A percentile compares a stretch with the other conserved stretches of the same genome.
phyloP scores from a whole-genome alignment of 2,329 filamentous ascomycete genomes.

The Rhynchosporium graminicola region DNA sequence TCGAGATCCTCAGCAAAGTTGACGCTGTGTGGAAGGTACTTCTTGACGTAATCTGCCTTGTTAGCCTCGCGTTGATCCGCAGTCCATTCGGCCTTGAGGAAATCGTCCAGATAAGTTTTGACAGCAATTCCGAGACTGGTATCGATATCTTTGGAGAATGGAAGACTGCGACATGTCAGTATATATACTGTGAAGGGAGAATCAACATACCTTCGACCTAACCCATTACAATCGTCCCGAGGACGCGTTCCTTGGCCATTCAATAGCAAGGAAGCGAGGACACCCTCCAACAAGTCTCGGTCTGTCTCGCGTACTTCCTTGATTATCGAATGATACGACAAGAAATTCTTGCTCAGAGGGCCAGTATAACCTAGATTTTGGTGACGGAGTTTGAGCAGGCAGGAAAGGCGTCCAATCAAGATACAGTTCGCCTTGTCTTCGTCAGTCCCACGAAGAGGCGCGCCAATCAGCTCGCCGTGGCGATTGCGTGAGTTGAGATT shows the following conservation, averaged over 20 bases:
- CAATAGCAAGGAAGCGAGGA: slow-evolving; percentile 78
- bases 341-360: slow-evolving; percentile 83
- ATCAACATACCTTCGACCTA: slow-evolving; percentile 68
- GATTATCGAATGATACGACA: slow-evolving; percentile 83
- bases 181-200: not conserved
- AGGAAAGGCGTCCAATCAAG: slow-evolving; percentile 83
- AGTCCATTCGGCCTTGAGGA: slow-evolving; percentile 59
- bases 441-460: slow-evolving; percentile 59
- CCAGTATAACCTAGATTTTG: slow-evolving; percentile 89
- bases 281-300: slow-evolving; percentile 81
- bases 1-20: slow-evolving; percentile 61
- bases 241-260: slow-evolving; percentile 77
- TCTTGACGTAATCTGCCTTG: slow-evolving; percentile 50
- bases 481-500: slow-evolving; percentile 71
- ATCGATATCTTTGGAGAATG: slow-evolving; percentile 70
- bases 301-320: slow-evolving; percentile 76
- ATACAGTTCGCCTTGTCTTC: slow-evolving; percentile 77
- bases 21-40: slow-evolving; percentile 58
- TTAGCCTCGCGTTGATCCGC: slow-evolving; percentile 48
- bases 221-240: slow-evolving; percentile 56
- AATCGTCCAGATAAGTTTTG: slow-evolving; percentile 76
- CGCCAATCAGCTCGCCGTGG: slow-evolving; percentile 55
- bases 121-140: slow-evolving; percentile 77
- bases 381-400: slow-evolving; percentile 79
- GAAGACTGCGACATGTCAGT: slow-evolving; percentile 50